Percentiles rank a stretch among this genome's conserved stretches.
Evolutionary conservation across 352 stramenopile species (phyloP).

Genomic region (Pythium phragmitis): DNA sequence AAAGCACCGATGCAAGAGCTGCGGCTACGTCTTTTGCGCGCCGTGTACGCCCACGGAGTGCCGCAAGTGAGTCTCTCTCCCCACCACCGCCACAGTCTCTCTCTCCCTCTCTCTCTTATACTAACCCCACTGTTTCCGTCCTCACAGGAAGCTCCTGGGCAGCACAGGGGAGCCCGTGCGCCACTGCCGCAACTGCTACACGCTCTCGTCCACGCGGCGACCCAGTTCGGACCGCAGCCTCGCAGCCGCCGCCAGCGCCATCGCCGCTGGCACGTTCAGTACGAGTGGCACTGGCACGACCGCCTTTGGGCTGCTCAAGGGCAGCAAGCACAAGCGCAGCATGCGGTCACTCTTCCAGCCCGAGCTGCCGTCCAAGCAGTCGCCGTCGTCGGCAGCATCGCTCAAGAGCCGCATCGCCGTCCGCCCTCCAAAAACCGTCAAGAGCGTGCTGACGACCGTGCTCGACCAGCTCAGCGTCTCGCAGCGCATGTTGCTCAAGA

Average conservation of each 20-base stretch:
- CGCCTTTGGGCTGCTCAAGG: neutral
- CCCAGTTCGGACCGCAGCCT: conserved; percentile 58
- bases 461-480: conserved; percentile 82
- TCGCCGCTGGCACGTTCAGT: conserved; percentile 20
- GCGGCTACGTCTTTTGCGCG: conserved; percentile 79
- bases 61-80: conserved; percentile 38
- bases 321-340: conserved; percentile 34
- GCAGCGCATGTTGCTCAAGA: conserved; percentile 88
- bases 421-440: conserved; percentile 70
- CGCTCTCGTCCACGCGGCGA: conserved; percentile 61
- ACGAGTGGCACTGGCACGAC: neutral
- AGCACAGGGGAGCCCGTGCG: conserved; percentile 58
- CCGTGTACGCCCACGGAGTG: conserved; percentile 78
- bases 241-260: conserved; percentile 25
- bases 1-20: conserved; percentile 81
- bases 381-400: conserved; percentile 26
- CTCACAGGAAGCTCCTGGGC: conserved; percentile 57
- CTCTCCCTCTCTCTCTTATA: neutral
- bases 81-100: neutral
- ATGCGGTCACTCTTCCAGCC: conserved; percentile 68
- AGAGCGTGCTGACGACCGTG: conserved; percentile 81
- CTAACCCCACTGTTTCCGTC: neutral
- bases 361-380: conserved; percentile 25
- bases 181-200: conserved; percentile 78
- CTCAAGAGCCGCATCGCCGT: conserved; percentile 74